phyloP scores from a whole-genome alignment of 805 yeast species.

The Saturnispora zaruensis region DNA sequence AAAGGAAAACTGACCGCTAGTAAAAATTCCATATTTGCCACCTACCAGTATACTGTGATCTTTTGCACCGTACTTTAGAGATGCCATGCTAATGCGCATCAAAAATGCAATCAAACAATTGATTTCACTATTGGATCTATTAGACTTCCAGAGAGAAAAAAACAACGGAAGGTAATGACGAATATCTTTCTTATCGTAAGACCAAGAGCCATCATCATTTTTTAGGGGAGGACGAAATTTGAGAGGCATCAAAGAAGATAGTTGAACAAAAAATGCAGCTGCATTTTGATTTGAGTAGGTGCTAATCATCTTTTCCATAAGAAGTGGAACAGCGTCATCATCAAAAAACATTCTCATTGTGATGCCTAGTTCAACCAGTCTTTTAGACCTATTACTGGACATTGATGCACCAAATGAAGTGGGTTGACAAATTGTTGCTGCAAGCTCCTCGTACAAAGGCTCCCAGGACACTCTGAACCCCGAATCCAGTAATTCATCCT shows the following conservation, averaged over 20 bases:
- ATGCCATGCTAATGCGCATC: constrained; percentile 49
- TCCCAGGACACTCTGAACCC: constrained; percentile 46
- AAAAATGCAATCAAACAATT: constrained; percentile 51
- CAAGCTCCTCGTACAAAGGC: constrained; percentile 33
- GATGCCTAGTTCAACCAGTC: constrained; percentile 44
- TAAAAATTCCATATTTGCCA: constrained; percentile 55
- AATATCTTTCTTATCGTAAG: constrained; percentile 23
- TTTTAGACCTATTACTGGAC: constrained; percentile 42
- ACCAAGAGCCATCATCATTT: constrained; percentile 12
- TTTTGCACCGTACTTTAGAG: constrained; percentile 30
- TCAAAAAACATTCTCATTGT: constrained; percentile 49
- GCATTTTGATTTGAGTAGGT: constrained; percentile 48
- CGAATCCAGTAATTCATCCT: constrained; percentile 29
- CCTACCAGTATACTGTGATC: constrained; percentile 28
- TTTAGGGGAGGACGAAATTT: constrained; percentile 24
- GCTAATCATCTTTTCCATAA: constrained; percentile 44
- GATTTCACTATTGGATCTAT: constrained; percentile 46
- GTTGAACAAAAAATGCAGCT: constrained; percentile 40
- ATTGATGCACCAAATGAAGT: constrained; percentile 39
- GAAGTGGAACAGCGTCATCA: constrained; percentile 36
- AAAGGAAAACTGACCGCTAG: constrained; percentile 50
- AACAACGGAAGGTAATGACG: constrained; percentile 53
- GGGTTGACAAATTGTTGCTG: constrained; percentile 36
- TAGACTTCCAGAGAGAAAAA: constrained; percentile 64
- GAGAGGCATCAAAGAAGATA: constrained; percentile 48